phyloP scores from a whole-genome alignment of 331 rosid genomes.

The Prunus yedoensis region DNA sequence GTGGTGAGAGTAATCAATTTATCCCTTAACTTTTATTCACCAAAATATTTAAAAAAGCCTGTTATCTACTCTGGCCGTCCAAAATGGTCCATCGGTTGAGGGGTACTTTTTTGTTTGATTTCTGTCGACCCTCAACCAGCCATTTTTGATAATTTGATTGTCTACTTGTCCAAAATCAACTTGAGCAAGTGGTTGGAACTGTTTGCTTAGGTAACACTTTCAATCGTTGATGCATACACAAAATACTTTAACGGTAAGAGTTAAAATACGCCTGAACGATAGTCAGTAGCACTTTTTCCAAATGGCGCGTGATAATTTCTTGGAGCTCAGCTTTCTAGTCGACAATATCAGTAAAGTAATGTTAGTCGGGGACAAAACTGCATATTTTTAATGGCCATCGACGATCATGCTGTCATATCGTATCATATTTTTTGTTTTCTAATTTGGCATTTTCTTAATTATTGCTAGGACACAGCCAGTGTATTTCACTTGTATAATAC shows the following conservation, averaged over 20 bases:
- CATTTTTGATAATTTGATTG: too few species aligned
- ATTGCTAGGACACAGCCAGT: conserved; percentile 4
- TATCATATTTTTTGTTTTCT: neutral
- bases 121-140: neutral
- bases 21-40: fast-evolving
- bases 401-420: neutral
- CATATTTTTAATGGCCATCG: neutral
- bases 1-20: fast-evolving
- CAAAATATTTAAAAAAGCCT: too few species aligned
- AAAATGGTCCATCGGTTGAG: neutral
- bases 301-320: too few species aligned
- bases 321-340: too few species aligned
- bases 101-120: neutral
- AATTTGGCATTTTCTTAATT: conserved; percentile 35
- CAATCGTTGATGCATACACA: too few species aligned
- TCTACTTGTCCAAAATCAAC: too few species aligned
- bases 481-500: neutral
- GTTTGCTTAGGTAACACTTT: too few species aligned
- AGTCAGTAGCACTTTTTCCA: too few species aligned
- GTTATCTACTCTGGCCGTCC: neutral
- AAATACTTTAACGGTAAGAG: too few species aligned
- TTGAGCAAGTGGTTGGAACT: too few species aligned
- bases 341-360: neutral
- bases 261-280: too few species aligned
- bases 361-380: neutral